Base-by-base conservation (phyloP, 805 yeast genomes). In the Candida bentonensis region DNA sequence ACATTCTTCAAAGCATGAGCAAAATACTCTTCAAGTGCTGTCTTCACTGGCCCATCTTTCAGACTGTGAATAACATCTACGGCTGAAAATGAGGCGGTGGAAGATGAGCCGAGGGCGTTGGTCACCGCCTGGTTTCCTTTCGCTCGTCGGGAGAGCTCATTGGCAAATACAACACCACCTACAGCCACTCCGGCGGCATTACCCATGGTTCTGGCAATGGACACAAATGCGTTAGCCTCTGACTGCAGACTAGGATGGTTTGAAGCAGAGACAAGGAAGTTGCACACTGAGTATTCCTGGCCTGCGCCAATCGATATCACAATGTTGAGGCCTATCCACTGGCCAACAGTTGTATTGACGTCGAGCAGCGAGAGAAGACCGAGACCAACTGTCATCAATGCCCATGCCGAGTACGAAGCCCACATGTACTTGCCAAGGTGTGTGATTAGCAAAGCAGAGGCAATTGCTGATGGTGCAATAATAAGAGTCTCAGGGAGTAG, bases 241-340 rank as follows among this genome's bases (percentile, higher is more conserved):
- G 58, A 48, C 53, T 55, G 52, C 21, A 52, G 44, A 15, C 48
- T 47, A 13, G 54, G 55, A 9, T 50, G 51, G 42, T 54, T 53
- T 4, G 61, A 48, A 3, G 63, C 62, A 41, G 55, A 52, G 9
- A 55, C 59, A 1, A 58, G 47, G 33, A 51, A 44, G 43, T 52
- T 51, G 21, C 56, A 47, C 2, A 74, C 60, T 47, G 73, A 73
- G 55, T 72, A 63, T 44, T 61, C 61, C 2, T 68, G 30, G 2
- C 78, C 79, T 42, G 66, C 57, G 0, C 74, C 68, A 3, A 70
- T 60, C 15, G 78, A 76, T 2, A 59, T 51, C 11, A 69, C 54
- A 23, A 74, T 66, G 49, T 68, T 66, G 20, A 65, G 53, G 3
- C 74, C 74, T 30, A 74, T 63, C 46, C 65, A 63, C 25, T 54